A percentile compares a stretch with the other conserved stretches of the same genome.
Evolutionary conservation across 2,329 filamentous ascomycete genomes (phyloP).

Genomic region (Dissoconium aciculare): DNA sequence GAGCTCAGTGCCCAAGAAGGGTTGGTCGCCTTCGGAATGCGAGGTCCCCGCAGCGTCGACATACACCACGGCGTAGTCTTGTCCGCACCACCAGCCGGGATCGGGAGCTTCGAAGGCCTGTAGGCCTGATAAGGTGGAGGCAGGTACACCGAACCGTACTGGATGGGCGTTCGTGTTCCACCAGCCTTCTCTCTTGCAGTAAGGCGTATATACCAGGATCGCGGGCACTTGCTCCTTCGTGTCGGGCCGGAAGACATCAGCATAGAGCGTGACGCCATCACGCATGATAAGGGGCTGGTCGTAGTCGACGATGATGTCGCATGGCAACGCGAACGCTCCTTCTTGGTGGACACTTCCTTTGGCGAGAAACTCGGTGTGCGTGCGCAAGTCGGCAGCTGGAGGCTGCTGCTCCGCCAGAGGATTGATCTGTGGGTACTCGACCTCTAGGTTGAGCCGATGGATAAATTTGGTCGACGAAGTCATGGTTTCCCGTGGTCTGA

Average conservation of each 20-base stretch:
- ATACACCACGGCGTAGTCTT: slow-evolving; percentile 24
- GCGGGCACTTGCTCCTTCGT: slow-evolving; percentile 37
- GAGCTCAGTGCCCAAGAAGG: slow-evolving; percentile 30
- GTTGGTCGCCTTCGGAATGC: slow-evolving; percentile 24
- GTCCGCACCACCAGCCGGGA: slow-evolving; percentile 23
- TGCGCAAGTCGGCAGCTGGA: too few relatives aligned
- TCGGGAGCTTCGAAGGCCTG: slow-evolving; percentile 34
- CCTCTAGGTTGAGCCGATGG: too few relatives aligned
- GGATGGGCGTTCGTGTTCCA: background rate
- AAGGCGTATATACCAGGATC: slow-evolving; percentile 56
- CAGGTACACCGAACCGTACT: slow-evolving; percentile 3
- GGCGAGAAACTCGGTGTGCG: too few relatives aligned
- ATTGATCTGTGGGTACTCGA: too few relatives aligned
- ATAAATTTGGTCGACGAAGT: too few relatives aligned
- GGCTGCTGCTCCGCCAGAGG: too few relatives aligned
- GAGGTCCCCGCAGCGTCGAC: slow-evolving; percentile 21
- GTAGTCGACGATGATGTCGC: too few relatives aligned
- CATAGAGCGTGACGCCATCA: too few relatives aligned
- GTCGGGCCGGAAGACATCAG: slow-evolving; percentile 24
- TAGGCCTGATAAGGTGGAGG: slow-evolving; percentile 18
- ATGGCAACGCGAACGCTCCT: too few relatives aligned
- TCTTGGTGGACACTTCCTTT: too few relatives aligned
- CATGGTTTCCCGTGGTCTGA: too few relatives aligned
- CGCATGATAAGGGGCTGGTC: too few relatives aligned
- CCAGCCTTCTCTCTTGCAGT: slow-evolving; percentile 50